Conservation (phyloP, 495 filamentous ascomycete species). For the Astrocystis sublimbata region DNA sequence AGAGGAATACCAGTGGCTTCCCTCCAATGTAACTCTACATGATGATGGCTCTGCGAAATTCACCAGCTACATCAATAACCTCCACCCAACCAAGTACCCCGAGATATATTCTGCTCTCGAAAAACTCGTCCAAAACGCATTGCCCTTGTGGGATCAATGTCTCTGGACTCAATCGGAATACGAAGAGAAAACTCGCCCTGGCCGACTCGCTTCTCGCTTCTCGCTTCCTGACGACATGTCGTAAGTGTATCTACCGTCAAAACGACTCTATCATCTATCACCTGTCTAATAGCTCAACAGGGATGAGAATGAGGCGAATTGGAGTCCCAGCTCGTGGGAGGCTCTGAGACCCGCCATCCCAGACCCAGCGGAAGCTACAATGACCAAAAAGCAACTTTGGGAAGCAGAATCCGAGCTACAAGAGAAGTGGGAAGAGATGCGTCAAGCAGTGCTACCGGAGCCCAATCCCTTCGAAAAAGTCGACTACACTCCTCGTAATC, state of each 20-base stretch:
- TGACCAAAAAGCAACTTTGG: background rate
- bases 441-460: conserved; percentile 23
- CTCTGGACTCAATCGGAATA: conserved; percentile 34
- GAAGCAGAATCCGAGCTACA: no score
- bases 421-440: conserved; percentile 16
- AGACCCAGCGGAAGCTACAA: background rate
- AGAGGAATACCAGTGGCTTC: conserved; percentile 61
- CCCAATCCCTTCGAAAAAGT: conserved; percentile 38
- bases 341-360: conserved; percentile 23
- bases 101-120: conserved; percentile 56
- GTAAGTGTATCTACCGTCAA: background rate
- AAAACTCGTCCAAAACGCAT: conserved; percentile 48
- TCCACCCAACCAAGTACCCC: conserved; percentile 52
- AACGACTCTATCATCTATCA: conserved; percentile 31
- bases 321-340: conserved; percentile 45
- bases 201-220: conserved; percentile 55
- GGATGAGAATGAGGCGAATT: conserved; percentile 44
- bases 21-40: conserved; percentile 53
- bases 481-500: conserved; percentile 31
- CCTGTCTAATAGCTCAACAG: conserved; percentile 19
- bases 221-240: conserved; percentile 25
- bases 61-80: conserved; percentile 69
- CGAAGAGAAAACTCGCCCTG: conserved; percentile 36
- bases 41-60: conserved; percentile 60
- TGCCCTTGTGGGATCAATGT: conserved; percentile 57